Conservation (phyloP, 352 stramenopile genomes). For the Phytophthora nicotianae region DNA sequence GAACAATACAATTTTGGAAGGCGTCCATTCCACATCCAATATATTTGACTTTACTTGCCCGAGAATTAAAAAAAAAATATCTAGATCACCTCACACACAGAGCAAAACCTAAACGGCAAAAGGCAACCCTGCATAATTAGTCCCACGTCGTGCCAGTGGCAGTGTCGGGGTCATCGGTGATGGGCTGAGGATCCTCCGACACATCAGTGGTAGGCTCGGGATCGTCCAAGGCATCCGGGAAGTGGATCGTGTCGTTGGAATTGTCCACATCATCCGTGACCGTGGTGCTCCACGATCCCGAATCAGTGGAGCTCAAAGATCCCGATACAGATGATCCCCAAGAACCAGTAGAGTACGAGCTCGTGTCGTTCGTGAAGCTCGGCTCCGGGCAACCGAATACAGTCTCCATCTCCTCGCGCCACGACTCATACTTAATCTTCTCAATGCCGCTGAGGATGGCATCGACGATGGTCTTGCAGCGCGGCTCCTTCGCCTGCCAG, state of each 20-base stretch:
- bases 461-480: slow-evolving; percentile 58
- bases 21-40: not conserved
- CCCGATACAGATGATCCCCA: not conserved
- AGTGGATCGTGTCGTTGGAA: slow-evolving; percentile 35
- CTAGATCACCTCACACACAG: too few species aligned
- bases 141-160: not conserved
- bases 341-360: slow-evolving; percentile 2
- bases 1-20: too few species aligned
- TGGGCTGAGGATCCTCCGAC: too few species aligned
- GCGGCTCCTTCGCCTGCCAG: slow-evolving; percentile 44
- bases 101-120: not conserved
- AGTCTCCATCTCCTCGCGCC: slow-evolving; percentile 43
- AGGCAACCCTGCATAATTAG: not conserved
- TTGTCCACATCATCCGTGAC: not conserved
- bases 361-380: slow-evolving; percentile 19
- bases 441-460: slow-evolving; percentile 40
- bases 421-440: slow-evolving; percentile 38
- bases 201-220: not conserved
- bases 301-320: slow-evolving; percentile 2
- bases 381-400: slow-evolving; percentile 49
- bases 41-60: not conserved
- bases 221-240: slow-evolving; percentile 4
- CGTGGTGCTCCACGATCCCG: not conserved
- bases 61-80: not conserved
- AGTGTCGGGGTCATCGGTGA: not conserved